These are phyloP conservation scores for Clavispora santaluciae DNA, from an alignment of 805 yeast species.

Conservation along the genomic window DNA sequence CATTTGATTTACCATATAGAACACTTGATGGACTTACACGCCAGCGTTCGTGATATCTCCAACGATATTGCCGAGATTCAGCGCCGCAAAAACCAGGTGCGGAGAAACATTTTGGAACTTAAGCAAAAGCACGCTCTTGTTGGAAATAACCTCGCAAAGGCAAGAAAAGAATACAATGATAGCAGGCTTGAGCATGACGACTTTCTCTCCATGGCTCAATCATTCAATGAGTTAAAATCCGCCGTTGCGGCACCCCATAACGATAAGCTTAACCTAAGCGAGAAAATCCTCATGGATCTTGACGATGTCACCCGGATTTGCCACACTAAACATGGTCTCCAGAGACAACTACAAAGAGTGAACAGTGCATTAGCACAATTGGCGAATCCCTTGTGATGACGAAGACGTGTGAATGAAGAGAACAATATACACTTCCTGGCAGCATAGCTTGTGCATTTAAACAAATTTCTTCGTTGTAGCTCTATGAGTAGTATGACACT, in stretches of 20 bases:
- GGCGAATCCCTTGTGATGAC: background rate
- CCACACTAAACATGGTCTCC: conserved; percentile 7
- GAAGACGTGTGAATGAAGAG: background rate
- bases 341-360: conserved; percentile 7
- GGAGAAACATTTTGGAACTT: conserved; percentile 28
- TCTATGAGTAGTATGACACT: background rate
- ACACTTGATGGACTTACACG: conserved; percentile 30
- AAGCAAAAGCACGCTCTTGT: conserved; percentile 26
- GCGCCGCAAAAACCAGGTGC: conserved; percentile 26
- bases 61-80: conserved; percentile 26
- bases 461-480: background rate
- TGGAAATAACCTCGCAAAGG: conserved; percentile 27
- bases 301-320: conserved; percentile 4
- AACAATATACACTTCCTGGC: background rate
- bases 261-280: background rate
- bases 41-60: conserved; percentile 28
- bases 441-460: background rate
- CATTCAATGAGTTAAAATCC: conserved; percentile 6
- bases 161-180: conserved; percentile 19
- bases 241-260: conserved; percentile 1
- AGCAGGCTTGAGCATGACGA: conserved; percentile 14
- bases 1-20: conserved; percentile 25
- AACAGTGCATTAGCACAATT: conserved; percentile 1
- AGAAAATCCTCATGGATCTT: background rate
- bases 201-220: conserved; percentile 10